Conservation (phyloP, 2,329 filamentous ascomycete species). For the Curvularia spicifera region DNA sequence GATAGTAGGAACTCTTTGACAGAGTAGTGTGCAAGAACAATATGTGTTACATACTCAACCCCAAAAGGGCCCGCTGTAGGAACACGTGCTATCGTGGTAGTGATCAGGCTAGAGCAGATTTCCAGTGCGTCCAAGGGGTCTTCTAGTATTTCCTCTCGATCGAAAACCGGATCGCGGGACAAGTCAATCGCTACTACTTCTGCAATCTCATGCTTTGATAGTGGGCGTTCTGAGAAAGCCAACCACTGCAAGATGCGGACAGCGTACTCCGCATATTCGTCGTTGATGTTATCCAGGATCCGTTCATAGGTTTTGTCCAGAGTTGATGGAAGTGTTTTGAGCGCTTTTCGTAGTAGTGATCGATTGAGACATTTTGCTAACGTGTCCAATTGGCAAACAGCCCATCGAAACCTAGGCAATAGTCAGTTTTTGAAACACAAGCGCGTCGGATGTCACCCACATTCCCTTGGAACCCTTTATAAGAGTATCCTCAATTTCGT, state of each 20-base stretch:
- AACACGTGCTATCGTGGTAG: too few relatives aligned
- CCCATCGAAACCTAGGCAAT: conserved; percentile 35
- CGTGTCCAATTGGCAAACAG: conserved; percentile 34
- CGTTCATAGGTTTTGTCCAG: conserved; percentile 39
- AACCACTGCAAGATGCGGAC: conserved; percentile 36
- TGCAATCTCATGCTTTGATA: conserved; percentile 31
- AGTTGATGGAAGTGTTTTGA: conserved; percentile 30
- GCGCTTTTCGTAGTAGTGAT: conserved; percentile 23
- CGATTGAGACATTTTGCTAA: conserved; percentile 30
- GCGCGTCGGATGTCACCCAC: conserved; percentile 13
- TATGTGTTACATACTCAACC: too few relatives aligned
- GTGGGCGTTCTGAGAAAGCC: conserved; percentile 28
- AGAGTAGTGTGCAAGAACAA: conserved; percentile 44
- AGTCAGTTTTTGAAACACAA: conserved; percentile 13
- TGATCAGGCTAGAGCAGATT: conserved; percentile 46
- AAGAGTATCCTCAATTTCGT: conserved; percentile 42
- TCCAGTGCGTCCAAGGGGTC: conserved; percentile 41
- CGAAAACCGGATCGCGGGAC: conserved; percentile 35
- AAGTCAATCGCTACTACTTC: conserved; percentile 38
- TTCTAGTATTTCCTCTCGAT: conserved; percentile 43
- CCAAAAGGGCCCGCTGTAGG: too few relatives aligned
- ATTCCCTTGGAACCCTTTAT: conserved; percentile 35
- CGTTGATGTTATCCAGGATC: conserved; percentile 31
- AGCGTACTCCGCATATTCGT: conserved; percentile 26
- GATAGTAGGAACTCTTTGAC: conserved; percentile 47